phyloP scores from a whole-genome alignment of 2,329 filamentous ascomycete species.

The Fusarium chuoi region DNA sequence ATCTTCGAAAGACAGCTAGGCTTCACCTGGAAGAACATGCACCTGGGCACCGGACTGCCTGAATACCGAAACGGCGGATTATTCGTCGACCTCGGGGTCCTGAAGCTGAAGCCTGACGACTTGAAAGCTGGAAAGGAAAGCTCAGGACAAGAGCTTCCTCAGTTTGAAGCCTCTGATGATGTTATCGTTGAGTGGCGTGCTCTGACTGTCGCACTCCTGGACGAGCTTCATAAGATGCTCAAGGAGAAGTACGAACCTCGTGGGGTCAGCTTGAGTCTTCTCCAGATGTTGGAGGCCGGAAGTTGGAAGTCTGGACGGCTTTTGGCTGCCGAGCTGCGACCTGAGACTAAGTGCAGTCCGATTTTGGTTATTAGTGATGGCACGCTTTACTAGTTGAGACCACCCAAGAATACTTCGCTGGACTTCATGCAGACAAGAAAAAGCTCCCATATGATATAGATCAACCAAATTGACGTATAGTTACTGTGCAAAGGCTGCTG shows the following conservation, averaged over 20 bases:
- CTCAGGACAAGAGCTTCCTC: conserved; percentile 57
- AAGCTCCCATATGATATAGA: too few relatives aligned
- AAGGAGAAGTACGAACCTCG: conserved; percentile 46
- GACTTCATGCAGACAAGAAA: too few relatives aligned
- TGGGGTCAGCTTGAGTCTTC: conserved; percentile 50
- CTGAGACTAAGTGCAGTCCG: conserved; percentile 83
- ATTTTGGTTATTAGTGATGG: conserved; percentile 63
- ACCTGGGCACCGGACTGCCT: conserved; percentile 73
- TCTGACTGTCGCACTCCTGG: conserved; percentile 66
- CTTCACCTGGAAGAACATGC: conserved; percentile 61
- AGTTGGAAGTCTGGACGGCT: conserved; percentile 77
- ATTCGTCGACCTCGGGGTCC: conserved; percentile 68
- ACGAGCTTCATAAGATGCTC: conserved; percentile 55
- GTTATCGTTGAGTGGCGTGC: conserved; percentile 71
- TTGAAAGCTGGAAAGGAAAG: conserved; percentile 55
- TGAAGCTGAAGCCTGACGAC: conserved; percentile 60
- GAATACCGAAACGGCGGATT: conserved; percentile 79
- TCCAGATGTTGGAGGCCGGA: conserved; percentile 64
- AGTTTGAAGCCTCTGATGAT: conserved; percentile 65
- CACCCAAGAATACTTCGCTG: too few relatives aligned
- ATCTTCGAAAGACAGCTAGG: conserved; percentile 65
- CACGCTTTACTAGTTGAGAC: conserved; percentile 18
- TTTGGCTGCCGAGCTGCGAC: conserved; percentile 80
- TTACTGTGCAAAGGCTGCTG: too few relatives aligned
- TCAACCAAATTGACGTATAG: too few relatives aligned